Base-by-base conservation (phyloP, 345 rosid genomes). In the Melaleuca quinquenervia region DNA sequence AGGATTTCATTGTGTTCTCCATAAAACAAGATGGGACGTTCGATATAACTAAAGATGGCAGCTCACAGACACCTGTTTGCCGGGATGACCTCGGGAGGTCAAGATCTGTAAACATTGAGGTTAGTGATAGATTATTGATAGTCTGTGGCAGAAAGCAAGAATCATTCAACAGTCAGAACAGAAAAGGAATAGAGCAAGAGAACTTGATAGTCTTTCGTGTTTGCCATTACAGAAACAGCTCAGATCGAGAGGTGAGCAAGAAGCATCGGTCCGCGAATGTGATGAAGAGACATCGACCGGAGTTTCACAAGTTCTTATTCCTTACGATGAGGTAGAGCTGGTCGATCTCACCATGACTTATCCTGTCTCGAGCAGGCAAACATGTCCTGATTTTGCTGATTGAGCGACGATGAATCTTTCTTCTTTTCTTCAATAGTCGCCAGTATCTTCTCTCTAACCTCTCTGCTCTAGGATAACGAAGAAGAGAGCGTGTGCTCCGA, bases 21-120 rank as follows among this genome's bases (percentile, higher is more conserved):
- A 94, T 95, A n/a, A 89, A 90, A 51, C 89, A 94, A 50, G 96
- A 93, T 84, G 96, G 96, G 45, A 93, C 90, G 11, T 91, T 94
- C 44, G 92, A 94, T 45, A 93, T 93, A 13, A 91, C 91, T 7
- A 91, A 91, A 86, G 93, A 92, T 84, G 88, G 74, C 32, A 16
- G 78, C 78, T 70, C 78, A 18, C 78, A 3, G 6, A 32, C 78
- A 9, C 3, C 78, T 24, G 24, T 8, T 18, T 11, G 78, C 48
- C 24, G 2, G 48, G 48, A 18, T 70, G 78, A 5, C 45, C 78
- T 70, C 13, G 18, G 78, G 78, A 16, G 48, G 24, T 32, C 18
- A 32, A 70, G 13, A 32, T 70, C 7, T 32, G 78, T 70, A 8
- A 70, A 18, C 45, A 70, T 8, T 32, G 45, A 70, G 78, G 48